A percentile compares a stretch with the other conserved stretches of the same genome.
phyloP scores from a whole-genome alignment of 805 yeast genomes.

The Suhomyces faveliae region DNA sequence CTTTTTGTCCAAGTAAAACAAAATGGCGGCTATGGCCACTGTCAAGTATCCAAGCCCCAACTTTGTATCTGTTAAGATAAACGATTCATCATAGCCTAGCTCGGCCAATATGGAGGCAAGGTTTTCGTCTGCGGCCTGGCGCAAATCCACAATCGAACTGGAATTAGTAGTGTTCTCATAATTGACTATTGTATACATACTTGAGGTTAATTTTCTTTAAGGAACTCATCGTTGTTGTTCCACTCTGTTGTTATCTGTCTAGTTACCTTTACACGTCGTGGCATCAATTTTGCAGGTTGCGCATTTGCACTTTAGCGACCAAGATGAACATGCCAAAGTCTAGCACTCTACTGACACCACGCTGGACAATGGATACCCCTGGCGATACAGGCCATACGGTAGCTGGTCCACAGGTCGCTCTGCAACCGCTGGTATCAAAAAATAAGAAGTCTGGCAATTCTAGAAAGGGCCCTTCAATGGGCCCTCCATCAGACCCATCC shows the following conservation, averaged over 20 bases:
- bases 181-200: constrained; percentile 17
- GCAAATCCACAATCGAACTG: constrained; percentile 48
- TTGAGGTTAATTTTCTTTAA: constrained; percentile 25
- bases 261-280: neutral
- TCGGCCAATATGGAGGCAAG: constrained; percentile 40
- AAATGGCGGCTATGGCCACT: constrained; percentile 44
- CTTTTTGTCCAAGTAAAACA: constrained; percentile 51
- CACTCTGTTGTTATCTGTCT: neutral
- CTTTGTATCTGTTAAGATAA: constrained; percentile 44
- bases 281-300: neutral
- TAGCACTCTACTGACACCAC: neutral
- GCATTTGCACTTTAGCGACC: no score
- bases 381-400: neutral
- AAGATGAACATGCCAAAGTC: neutral
- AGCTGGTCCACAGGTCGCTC: neutral
- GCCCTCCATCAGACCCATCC: neutral
- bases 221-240: neutral
- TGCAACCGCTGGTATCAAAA: neutral
- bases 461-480: neutral
- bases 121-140: constrained; percentile 50
- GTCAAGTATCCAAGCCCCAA: constrained; percentile 49
- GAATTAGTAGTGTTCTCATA: constrained; percentile 7
- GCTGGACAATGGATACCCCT: neutral
- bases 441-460: neutral
- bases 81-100: constrained; percentile 50